A percentile compares a stretch with the other conserved stretches of the same genome.
phyloP scores from a whole-genome alignment of 1,284 basidiomycete species.

The Earliella scabrosa region DNA sequence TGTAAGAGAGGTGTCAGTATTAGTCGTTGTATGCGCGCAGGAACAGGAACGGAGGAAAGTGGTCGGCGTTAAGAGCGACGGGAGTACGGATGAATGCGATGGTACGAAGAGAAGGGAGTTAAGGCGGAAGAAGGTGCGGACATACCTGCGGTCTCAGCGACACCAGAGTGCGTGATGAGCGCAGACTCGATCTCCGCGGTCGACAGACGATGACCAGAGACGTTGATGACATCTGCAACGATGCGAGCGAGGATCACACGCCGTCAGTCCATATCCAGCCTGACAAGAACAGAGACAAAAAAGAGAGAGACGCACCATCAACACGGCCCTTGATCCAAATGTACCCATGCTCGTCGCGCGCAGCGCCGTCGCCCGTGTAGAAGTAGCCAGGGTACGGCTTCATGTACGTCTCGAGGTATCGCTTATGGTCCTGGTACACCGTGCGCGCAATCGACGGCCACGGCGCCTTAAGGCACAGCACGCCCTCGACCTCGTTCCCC shows the following conservation, averaged over 20 bases:
- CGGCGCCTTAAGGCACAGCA: conserved; percentile 84
- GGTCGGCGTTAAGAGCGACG: not conserved
- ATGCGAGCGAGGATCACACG: not conserved
- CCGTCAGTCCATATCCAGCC: not conserved
- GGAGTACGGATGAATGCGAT: not conserved
- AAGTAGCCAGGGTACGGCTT: conserved; percentile 88
- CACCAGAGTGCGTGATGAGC: conserved; percentile 91
- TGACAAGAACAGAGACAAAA: conserved; percentile 10
- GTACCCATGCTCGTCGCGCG: conserved; percentile 94
- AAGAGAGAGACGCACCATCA: conserved; percentile 68
- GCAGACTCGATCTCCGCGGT: conserved; percentile 99
- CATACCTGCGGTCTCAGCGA: conserved; percentile 89
- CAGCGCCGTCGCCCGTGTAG: conserved; percentile 97
- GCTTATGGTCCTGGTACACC: conserved; percentile 89
- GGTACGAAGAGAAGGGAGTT: not conserved
- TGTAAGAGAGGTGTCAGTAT: conserved; percentile 18
- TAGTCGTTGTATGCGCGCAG: too few species aligned
- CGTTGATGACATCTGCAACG: conserved; percentile 81
- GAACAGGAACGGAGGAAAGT: too few species aligned
- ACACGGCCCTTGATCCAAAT: conserved; percentile 99
- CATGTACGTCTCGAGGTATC: conserved; percentile 91
- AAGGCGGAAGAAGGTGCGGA: not conserved
- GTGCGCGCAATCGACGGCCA: conserved; percentile 99
- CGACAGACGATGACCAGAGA: conserved; percentile 95
- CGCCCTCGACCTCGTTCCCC: conserved; percentile 91